These are phyloP conservation scores for Penicillium antarcticum DNA, from an alignment of 495 filamentous ascomycete genomes.

Conservation along the genomic window DNA sequence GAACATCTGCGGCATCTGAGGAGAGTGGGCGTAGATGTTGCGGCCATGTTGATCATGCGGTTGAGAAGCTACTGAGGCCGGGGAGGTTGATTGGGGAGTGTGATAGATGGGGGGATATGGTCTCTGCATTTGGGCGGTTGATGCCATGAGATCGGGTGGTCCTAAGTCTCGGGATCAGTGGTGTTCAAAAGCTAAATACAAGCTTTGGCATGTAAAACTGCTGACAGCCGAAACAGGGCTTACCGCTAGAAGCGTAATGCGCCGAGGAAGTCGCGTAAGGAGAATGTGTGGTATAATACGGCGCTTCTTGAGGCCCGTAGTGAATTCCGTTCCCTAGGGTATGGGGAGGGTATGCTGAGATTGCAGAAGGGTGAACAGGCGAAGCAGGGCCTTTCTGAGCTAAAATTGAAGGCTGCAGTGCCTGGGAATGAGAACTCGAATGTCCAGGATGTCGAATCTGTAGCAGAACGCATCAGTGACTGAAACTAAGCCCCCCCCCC, in stretches of 20 bases:
- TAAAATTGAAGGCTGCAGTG: conserved; percentile 58
- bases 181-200: not conserved
- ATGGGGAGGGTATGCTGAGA: conserved; percentile 57
- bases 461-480: conserved; percentile 22
- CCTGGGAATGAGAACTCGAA: conserved; percentile 33
- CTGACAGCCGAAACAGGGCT: conserved; percentile 30
- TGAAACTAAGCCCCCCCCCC: conserved; percentile 4
- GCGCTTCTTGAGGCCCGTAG: conserved; percentile 63
- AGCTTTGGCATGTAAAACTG: not conserved
- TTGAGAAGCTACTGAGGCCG: conserved; percentile 91
- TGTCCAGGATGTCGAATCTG: conserved; percentile 36
- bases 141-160: conserved; percentile 89
- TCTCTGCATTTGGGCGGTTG: conserved; percentile 75
- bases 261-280: conserved; percentile 70
- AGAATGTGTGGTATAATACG: conserved; percentile 69
- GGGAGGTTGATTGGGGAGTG: conserved; percentile 93
- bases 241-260: conserved; percentile 78
- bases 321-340: conserved; percentile 36
- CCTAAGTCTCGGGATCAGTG: conserved; percentile 44
- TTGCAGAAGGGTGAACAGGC: conserved; percentile 35
- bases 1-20: conserved; percentile 76
- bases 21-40: conserved; percentile 75
- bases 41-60: conserved; percentile 82
- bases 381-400: conserved; percentile 56
- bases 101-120: conserved; percentile 92